phyloP scores from a whole-genome alignment of 1,284 basidiomycete species.

The Psilocybe mexicana region DNA sequence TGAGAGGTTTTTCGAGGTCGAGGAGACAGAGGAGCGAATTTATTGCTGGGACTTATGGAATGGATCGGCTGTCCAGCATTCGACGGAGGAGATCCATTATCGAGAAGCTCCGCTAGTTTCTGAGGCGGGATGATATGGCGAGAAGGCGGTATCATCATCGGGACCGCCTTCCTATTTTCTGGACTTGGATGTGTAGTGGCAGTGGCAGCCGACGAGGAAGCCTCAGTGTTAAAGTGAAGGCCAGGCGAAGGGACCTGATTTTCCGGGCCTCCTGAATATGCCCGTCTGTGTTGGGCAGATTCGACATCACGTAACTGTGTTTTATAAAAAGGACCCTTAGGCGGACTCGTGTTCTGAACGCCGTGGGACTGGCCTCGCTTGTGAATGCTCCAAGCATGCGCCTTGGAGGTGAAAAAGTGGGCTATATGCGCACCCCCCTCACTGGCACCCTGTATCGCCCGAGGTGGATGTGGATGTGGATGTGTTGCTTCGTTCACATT shows the following conservation, averaged over 20 bases:
- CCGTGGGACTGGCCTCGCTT: conserved; percentile 35
- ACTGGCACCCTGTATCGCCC: not conserved
- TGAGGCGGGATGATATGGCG: conserved; percentile 29
- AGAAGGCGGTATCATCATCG: not conserved
- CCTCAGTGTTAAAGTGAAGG: not conserved
- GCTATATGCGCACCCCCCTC: conserved; percentile 5
- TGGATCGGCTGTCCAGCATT: not conserved
- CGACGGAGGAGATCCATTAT: conserved; percentile 3
- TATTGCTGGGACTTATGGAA: conserved; percentile 4
- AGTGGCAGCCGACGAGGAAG: not conserved
- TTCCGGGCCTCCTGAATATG: conserved; percentile 39
- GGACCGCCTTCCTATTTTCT: not conserved
- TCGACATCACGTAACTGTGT: not conserved
- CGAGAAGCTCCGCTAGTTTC: conserved; percentile 19
- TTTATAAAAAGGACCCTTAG: not conserved
- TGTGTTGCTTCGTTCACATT: too few species aligned
- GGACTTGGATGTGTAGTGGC: not conserved
- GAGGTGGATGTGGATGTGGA: too few species aligned
- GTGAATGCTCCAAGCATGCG: conserved; percentile 29
- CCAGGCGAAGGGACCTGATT: conserved; percentile 9
- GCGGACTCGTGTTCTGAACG: conserved; percentile 6
- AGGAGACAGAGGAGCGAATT: conserved; percentile 29
- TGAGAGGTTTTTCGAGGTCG: conserved; percentile 20
- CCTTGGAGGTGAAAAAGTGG: conserved; percentile 17
- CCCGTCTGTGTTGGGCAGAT: conserved; percentile 29